Percentiles rank a stretch among this genome's conserved stretches.
Conservation (phyloP, 768 basidiomycete species). For the Auriculariales sp. region DNA sequence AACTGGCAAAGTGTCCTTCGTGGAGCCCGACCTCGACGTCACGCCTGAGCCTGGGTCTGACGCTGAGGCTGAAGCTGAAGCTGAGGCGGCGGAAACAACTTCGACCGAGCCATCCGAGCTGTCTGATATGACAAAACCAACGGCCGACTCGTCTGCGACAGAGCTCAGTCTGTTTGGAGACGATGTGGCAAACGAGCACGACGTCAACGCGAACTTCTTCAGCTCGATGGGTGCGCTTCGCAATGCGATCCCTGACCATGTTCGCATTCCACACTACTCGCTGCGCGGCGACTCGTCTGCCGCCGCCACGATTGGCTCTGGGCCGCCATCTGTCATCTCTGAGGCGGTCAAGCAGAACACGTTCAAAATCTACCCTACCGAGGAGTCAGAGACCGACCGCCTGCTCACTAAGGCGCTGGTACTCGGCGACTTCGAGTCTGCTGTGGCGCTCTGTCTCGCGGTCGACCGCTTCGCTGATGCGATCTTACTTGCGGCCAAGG, state of each 20-base stretch:
- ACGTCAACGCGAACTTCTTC: conserved; percentile 77
- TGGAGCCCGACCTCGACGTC: conserved; percentile 47
- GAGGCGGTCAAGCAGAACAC: conserved; percentile 62
- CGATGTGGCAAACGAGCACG: conserved; percentile 49
- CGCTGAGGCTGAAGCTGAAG: conserved; percentile 15
- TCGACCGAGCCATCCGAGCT: conserved; percentile 44
- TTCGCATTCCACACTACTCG: conserved; percentile 65
- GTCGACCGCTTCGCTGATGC: conserved; percentile 89
- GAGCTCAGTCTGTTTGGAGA: conserved; percentile 83
- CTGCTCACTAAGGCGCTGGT: conserved; percentile 88
- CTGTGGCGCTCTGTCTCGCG: conserved; percentile 82
- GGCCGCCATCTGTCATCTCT: conserved; percentile 68
- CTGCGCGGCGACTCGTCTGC: conserved; percentile 79
- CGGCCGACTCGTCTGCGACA: conserved; percentile 58
- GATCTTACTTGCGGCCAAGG: conserved; percentile 81
- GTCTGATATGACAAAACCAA: conserved; percentile 37
- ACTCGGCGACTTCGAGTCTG: conserved; percentile 87
- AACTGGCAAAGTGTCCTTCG: conserved; percentile 68
- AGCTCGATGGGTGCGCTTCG: conserved; percentile 47
- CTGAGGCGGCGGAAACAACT: conserved; percentile 20
- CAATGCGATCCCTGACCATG: conserved; percentile 22
- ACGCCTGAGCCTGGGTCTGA: conserved; percentile 16
- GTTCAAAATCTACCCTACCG: conserved; percentile 80
- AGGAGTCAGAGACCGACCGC: conserved; percentile 77
- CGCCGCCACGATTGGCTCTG: conserved; percentile 88